These are phyloP conservation scores for Termitomyces sp. DNA, from an alignment of 768 basidiomycete genomes.

Conservation along the genomic window DNA sequence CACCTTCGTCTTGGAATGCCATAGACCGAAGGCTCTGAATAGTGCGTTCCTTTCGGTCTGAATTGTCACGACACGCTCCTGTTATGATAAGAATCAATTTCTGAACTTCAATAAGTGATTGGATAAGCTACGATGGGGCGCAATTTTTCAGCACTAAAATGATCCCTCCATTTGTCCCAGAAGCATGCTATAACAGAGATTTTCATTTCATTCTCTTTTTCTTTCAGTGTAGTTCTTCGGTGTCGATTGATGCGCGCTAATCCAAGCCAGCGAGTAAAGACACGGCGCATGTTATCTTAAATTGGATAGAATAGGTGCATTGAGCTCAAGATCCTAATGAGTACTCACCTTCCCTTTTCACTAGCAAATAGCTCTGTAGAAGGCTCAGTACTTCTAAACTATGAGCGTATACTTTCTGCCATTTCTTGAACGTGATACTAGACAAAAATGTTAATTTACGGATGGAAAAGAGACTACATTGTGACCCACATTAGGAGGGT, in stretches of 20 bases:
- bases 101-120: not conserved
- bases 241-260: slow-evolving; percentile 57
- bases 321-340: not conserved
- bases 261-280: slow-evolving; percentile 68
- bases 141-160: slow-evolving; percentile 58
- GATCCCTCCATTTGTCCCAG: slow-evolving; percentile 82
- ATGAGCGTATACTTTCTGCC: slow-evolving; percentile 56
- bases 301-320: not conserved
- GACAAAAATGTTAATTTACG: slow-evolving; percentile 1
- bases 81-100: slow-evolving; percentile 5
- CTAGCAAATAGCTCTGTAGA: slow-evolving; percentile 79
- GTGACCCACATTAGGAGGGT: slow-evolving; percentile 27
- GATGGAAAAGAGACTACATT: not conserved
- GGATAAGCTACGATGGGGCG: slow-evolving; percentile 51
- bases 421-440: slow-evolving; percentile 61
- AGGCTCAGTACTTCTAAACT: slow-evolving; percentile 71
- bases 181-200: slow-evolving; percentile 42
- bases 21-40: slow-evolving; percentile 65
- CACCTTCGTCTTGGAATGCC: slow-evolving; percentile 74
- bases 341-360: slow-evolving; percentile 69
- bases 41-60: slow-evolving; percentile 57
- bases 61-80: slow-evolving; percentile 59
- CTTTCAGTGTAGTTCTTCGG: slow-evolving; percentile 51
- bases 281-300: slow-evolving; percentile 59
- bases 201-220: slow-evolving; percentile 60